These are phyloP conservation scores for Dothistroma pini DNA, from an alignment of 2,329 filamentous ascomycete genomes.

Conservation along the genomic window DNA sequence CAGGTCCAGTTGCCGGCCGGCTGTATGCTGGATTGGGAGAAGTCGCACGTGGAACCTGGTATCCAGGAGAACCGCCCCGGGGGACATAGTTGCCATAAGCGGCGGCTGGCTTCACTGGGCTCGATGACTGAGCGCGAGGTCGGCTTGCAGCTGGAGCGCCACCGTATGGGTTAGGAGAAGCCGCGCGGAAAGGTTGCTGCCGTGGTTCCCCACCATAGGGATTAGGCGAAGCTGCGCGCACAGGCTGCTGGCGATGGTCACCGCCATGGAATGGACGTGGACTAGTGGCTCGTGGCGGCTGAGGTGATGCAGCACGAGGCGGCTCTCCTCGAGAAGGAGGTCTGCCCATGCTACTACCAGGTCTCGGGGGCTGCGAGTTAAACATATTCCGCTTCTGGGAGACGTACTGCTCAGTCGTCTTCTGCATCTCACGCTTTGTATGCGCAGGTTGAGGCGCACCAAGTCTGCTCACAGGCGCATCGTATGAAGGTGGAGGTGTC, in stretches of 20 bases:
- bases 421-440: conserved; percentile 92
- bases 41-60: conserved; percentile 38
- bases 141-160: conserved; percentile 28
- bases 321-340: conserved; percentile 28
- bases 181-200: conserved; percentile 42
- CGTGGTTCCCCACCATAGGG: conserved; percentile 38
- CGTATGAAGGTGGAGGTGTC: conserved; percentile 85
- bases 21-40: conserved; percentile 39
- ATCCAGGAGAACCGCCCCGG: conserved; percentile 39
- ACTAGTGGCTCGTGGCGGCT: conserved; percentile 55
- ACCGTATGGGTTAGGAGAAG: conserved; percentile 63
- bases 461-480: conserved; percentile 70
- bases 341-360: conserved; percentile 29
- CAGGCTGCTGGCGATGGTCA: conserved; percentile 35
- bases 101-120: conserved; percentile 39
- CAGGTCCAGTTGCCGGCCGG: conserved; percentile 35
- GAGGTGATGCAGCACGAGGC: conserved; percentile 59
- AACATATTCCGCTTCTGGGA: conserved; percentile 81
- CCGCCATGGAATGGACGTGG: conserved; percentile 56
- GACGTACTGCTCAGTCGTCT: conserved; percentile 84
- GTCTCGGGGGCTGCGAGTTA: conserved; percentile 33
- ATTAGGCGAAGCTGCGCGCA: conserved; percentile 60
- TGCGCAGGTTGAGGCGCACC: conserved; percentile 89
- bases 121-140: conserved; percentile 39
- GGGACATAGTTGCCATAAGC: conserved; percentile 36